Evolutionary conservation across 208 protist species (phyloP), one percentile per base, ranked within the genome.

Genomic region (Wallacemonas sp.): DNA sequence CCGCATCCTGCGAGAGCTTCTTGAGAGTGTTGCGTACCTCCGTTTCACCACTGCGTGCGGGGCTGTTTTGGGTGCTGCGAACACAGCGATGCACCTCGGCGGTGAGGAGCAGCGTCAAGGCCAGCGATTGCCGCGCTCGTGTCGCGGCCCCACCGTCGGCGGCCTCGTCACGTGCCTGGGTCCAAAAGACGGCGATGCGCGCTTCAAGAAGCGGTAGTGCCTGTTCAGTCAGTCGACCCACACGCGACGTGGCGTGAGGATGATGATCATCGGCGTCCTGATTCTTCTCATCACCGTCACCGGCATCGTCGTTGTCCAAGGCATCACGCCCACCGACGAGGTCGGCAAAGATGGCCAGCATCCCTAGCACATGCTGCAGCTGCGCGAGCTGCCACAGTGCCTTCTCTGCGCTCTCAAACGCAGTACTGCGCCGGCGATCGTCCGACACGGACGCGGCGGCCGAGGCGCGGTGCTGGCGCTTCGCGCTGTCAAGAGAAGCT

Each of bases 21-120:
- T 74, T 67, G 38, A 81, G 8, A 43, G 72, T 55, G 73, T n/a
- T 39, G 9, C 34, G 21, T 36, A 16, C 19, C 27, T 33, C 12
- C 2, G 12, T 23, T 5, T 17, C 29, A 26, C 44, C 14, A 16
- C 46, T 0, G 32, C 44, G n/a, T n/a, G n/a, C n/a, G n/a, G n/a
- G n/a, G n/a, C n/a, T n/a, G n/a, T n/a, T n/a, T n/a, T n/a, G n/a
- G n/a, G n/a, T n/a, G n/a, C n/a, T 3, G 6, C 52, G 26, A 0
- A 26, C 6, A 9, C 52, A 58, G 30, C 52, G 52, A 24, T 39
- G 52, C 5, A 81, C 60, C 23, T 78, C 79, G 14, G 72, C 76
- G 17, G 76, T 68, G 26, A 89, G 57, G 29, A 89, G 47, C 70
- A 74, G 83, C 62, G 76, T 76, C 19, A 89, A 63, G 39, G 83